A percentile compares a stretch with the other conserved stretches of the same genome.
Conservation (phyloP, 1,139 yeast species). For the Kluyveromyces sp. region DNA sequence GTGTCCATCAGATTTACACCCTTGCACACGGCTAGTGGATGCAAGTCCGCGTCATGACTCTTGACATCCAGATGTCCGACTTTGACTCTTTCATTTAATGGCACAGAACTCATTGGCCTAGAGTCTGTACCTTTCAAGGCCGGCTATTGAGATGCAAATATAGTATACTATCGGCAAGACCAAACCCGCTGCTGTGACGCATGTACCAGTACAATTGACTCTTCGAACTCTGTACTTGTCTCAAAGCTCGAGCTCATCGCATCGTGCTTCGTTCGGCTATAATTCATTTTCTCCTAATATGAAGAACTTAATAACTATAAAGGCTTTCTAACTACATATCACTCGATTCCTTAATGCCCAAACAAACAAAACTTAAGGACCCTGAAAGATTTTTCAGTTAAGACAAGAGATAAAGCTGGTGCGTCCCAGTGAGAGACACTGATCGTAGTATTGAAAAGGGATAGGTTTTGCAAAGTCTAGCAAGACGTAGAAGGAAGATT, state of each 20-base stretch:
- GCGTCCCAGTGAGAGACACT: not conserved
- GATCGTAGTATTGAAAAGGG: not conserved
- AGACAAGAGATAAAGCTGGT: not conserved
- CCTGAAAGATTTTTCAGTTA: no score
- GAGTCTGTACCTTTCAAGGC: no score
- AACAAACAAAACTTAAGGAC: no score
- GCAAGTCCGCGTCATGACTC: constrained; percentile 1
- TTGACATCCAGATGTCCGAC: not conserved
- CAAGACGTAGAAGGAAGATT: not conserved
- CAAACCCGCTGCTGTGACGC: not conserved
- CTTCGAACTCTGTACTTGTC: not conserved
- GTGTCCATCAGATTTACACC: constrained; percentile 22
- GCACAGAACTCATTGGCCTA: not conserved
- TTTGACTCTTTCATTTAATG: not conserved
- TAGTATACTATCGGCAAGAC: no score
- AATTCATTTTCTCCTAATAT: not conserved
- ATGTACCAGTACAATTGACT: no score
- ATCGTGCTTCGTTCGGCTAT: not conserved
- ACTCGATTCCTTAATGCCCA: not conserved
- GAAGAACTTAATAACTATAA: not conserved
- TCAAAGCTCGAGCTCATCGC: no score
- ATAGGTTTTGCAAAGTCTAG: not conserved
- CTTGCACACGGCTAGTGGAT: constrained; percentile 13
- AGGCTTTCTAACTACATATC: not conserved
- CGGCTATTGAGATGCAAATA: no score